These are phyloP conservation scores for Ogataea parapolymorpha DNA, from an alignment of 805 yeast genomes.

Conservation along the genomic window DNA sequence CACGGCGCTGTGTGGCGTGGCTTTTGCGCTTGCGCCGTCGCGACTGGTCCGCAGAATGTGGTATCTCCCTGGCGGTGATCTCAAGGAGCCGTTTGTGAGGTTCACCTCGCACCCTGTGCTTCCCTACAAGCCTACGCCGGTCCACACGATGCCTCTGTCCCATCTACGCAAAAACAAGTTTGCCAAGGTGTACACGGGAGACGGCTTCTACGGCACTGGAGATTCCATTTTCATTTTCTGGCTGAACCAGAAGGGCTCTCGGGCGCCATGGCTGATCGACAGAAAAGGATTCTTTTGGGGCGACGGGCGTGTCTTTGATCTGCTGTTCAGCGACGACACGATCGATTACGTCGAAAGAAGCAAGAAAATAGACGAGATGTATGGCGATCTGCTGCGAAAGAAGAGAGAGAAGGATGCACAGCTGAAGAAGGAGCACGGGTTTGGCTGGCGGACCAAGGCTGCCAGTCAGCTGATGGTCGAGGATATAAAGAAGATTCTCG, in stretches of 20 bases:
- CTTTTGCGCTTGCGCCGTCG: slow-evolving; percentile 57
- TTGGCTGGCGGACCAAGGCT: slow-evolving; percentile 57
- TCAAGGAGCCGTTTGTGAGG: slow-evolving; percentile 43
- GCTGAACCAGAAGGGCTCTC: slow-evolving; percentile 53
- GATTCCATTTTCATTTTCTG: slow-evolving; percentile 74
- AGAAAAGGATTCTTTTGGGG: slow-evolving; percentile 92
- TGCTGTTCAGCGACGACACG: slow-evolving; percentile 75
- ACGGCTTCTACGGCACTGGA: slow-evolving; percentile 81
- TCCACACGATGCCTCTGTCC: slow-evolving; percentile 60
- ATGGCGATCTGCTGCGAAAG: slow-evolving; percentile 33
- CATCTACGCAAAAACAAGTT: slow-evolving; percentile 53
- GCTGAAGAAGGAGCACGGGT: slow-evolving; percentile 52
- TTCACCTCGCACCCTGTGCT: slow-evolving; percentile 73
- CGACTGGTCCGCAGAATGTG: slow-evolving; percentile 72
- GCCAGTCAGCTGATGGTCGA: slow-evolving; percentile 41
- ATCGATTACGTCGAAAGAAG: slow-evolving; percentile 68
- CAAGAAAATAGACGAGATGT: slow-evolving; percentile 29
- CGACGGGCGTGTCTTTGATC: slow-evolving; percentile 82
- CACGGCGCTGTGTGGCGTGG: slow-evolving; percentile 39
- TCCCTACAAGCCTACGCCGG: slow-evolving; percentile 77
- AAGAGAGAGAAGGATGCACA: slow-evolving; percentile 47
- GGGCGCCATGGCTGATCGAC: slow-evolving; percentile 73
- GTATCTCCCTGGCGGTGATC: slow-evolving; percentile 62
- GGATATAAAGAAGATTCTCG: slow-evolving; percentile 35
- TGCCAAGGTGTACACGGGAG: slow-evolving; percentile 79